phyloP scores from a whole-genome alignment of 441 rosid genomes.

The Macaranga tanarius region DNA sequence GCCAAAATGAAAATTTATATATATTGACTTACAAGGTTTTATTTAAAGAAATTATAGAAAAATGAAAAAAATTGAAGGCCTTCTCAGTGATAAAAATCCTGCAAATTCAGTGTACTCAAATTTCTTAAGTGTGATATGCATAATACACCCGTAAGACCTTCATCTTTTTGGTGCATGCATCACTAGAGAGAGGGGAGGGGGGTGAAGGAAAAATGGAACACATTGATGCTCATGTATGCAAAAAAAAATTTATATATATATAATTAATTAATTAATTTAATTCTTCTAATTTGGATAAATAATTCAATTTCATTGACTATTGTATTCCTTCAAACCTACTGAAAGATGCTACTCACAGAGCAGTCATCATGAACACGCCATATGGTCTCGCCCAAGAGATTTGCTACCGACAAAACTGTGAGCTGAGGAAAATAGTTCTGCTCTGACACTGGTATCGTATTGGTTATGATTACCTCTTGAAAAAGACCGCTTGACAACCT shows the following conservation, averaged over 20 bases:
- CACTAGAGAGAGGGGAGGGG: neutral
- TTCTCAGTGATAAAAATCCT: neutral
- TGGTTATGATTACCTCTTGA: constrained; percentile 93
- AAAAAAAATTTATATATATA: neutral
- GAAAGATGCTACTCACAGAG: constrained; percentile 66
- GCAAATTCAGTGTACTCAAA: no score
- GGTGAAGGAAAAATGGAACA: neutral
- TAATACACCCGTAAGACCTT: neutral
- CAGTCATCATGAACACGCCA: constrained; percentile 98
- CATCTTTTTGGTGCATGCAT: neutral
- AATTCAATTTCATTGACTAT: constrained; percentile 14
- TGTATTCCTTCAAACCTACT: constrained; percentile 21
- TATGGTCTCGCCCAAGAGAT: constrained; percentile 89
- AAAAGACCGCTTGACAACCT: constrained; percentile 88
- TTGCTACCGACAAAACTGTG: constrained; percentile 86
- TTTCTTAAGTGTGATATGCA: neutral
- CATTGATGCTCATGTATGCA: constrained; percentile 1
- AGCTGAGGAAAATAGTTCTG: constrained; percentile 86
- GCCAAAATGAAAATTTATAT: no score
- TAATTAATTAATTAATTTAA: constrained; percentile 14
- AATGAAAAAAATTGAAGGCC: neutral
- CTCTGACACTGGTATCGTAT: constrained; percentile 82
- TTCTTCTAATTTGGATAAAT: constrained; percentile 11
- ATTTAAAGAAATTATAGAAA: neutral
- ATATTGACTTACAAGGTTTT: no score